Percentiles rank a stretch among this genome's conserved stretches.
Conservation (phyloP, 495 filamentous ascomycete species). For the Xylaria castorea region DNA sequence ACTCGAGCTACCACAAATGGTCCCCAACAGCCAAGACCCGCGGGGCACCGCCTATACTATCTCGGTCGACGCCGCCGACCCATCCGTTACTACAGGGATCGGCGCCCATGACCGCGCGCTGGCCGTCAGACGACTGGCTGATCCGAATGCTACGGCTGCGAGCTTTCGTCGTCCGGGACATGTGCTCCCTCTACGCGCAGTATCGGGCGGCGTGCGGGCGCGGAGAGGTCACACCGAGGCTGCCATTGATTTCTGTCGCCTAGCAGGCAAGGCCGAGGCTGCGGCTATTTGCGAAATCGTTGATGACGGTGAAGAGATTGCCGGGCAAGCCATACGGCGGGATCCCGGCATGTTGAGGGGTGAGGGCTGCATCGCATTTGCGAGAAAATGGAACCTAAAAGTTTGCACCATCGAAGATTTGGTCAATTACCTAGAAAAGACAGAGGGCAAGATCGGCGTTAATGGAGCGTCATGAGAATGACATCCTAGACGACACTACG, state of each 20-base stretch:
- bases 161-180: slow-evolving; percentile 87
- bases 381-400: slow-evolving; percentile 84
- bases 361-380: slow-evolving; percentile 89
- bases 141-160: slow-evolving; percentile 59
- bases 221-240: slow-evolving; percentile 92
- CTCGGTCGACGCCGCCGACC: slow-evolving; percentile 76
- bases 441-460: slow-evolving; percentile 55
- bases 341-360: slow-evolving; percentile 89
- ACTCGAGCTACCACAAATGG: slow-evolving; percentile 90
- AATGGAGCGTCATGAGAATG: slow-evolving; percentile 42
- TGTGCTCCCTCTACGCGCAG: slow-evolving; percentile 83
- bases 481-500: background rate
- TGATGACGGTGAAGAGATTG: slow-evolving; percentile 72
- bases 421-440: slow-evolving; percentile 77
- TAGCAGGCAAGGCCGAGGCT: slow-evolving; percentile 75
- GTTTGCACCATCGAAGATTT: slow-evolving; percentile 96
- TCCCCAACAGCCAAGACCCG: slow-evolving; percentile 78
- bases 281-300: slow-evolving; percentile 89
- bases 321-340: slow-evolving; percentile 59
- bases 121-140: slow-evolving; percentile 80
- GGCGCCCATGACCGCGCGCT: slow-evolving; percentile 85
- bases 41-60: slow-evolving; percentile 93
- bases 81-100: slow-evolving; percentile 85
- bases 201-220: slow-evolving; percentile 78
- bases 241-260: slow-evolving; percentile 81